These are phyloP conservation scores for Mycena epipterygia DNA, from an alignment of 768 basidiomycete species.

Conservation along the genomic window DNA sequence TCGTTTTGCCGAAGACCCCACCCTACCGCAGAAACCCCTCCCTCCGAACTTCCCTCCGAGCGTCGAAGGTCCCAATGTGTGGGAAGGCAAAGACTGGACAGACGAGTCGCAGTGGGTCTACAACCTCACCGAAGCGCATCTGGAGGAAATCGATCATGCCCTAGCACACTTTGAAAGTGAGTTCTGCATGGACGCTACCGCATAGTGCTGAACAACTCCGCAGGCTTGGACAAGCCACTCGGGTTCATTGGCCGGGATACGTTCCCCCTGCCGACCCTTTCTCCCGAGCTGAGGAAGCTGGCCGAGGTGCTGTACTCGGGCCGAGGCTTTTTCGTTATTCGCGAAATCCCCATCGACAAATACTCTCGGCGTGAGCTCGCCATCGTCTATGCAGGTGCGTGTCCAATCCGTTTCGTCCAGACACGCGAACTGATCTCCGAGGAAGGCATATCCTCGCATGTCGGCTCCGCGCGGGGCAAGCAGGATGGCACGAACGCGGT, in stretches of 20 bases:
- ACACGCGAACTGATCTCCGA: slow-evolving; percentile 34
- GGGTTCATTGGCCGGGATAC: slow-evolving; percentile 54
- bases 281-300: slow-evolving; percentile 50
- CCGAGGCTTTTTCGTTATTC: slow-evolving; percentile 63
- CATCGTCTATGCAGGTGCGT: slow-evolving; percentile 59
- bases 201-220: neutral
- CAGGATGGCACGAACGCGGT: slow-evolving; percentile 61
- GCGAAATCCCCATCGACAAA: slow-evolving; percentile 59
- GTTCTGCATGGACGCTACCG: neutral
- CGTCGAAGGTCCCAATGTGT: slow-evolving; percentile 57
- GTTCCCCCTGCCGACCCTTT: slow-evolving; percentile 59
- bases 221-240: slow-evolving; percentile 46
- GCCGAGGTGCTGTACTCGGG: slow-evolving; percentile 59
- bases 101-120: slow-evolving; percentile 60
- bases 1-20: slow-evolving; percentile 54
- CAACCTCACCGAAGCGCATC: slow-evolving; percentile 47
- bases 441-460: slow-evolving; percentile 61
- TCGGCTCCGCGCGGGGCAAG: slow-evolving; percentile 58
- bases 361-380: slow-evolving; percentile 56
- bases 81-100: slow-evolving; percentile 60
- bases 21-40: slow-evolving; percentile 49
- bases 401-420: slow-evolving; percentile 36
- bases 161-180: slow-evolving; percentile 56
- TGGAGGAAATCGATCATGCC: slow-evolving; percentile 56
- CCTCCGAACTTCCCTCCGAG: slow-evolving; percentile 54